phyloP scores from a whole-genome alignment of 2,329 filamentous ascomycete species.

The Knufia petricola region DNA sequence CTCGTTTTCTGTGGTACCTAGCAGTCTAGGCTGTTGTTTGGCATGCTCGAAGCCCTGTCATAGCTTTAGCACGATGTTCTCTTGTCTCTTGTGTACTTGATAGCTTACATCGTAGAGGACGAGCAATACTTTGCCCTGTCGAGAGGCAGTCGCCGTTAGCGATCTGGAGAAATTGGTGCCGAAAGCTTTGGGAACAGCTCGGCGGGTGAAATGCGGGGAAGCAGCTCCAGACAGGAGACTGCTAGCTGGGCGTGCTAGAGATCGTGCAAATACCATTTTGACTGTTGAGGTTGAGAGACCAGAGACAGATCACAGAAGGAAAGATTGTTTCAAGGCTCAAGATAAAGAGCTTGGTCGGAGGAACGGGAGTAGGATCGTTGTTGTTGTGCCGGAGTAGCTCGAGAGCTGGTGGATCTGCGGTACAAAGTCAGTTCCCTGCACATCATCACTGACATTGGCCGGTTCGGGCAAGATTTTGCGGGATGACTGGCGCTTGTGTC shows the following conservation, averaged over 20 bases:
- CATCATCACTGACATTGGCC: not conserved
- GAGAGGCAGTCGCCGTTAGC: constrained; percentile 55
- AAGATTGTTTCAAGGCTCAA: constrained; percentile 1
- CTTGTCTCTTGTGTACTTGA: constrained; percentile 11
- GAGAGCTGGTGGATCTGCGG: constrained; percentile 1
- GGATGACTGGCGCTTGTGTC: not conserved
- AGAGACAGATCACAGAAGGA: constrained; percentile 5
- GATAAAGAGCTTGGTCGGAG: constrained; percentile 7
- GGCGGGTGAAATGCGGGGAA: constrained; percentile 35
- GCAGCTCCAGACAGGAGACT: constrained; percentile 24
- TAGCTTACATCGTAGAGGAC: constrained; percentile 76
- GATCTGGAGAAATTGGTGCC: constrained; percentile 33
- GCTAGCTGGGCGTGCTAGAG: constrained; percentile 43
- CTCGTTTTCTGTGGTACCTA: constrained; percentile 97
- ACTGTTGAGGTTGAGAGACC: constrained; percentile 19
- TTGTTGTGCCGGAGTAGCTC: not conserved
- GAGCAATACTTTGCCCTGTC: constrained; percentile 90
- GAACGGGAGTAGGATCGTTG: constrained; percentile 3
- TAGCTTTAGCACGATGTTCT: not conserved
- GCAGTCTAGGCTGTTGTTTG: constrained; percentile 73
- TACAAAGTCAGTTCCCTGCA: not conserved
- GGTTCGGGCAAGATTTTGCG: not conserved
- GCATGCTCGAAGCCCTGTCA: constrained; percentile 67
- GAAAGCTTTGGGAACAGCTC: constrained; percentile 27
- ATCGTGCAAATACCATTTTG: constrained; percentile 55